These are phyloP conservation scores for Atalantia buxifolia DNA, from an alignment of 345 rosid species.

Conservation along the genomic window DNA sequence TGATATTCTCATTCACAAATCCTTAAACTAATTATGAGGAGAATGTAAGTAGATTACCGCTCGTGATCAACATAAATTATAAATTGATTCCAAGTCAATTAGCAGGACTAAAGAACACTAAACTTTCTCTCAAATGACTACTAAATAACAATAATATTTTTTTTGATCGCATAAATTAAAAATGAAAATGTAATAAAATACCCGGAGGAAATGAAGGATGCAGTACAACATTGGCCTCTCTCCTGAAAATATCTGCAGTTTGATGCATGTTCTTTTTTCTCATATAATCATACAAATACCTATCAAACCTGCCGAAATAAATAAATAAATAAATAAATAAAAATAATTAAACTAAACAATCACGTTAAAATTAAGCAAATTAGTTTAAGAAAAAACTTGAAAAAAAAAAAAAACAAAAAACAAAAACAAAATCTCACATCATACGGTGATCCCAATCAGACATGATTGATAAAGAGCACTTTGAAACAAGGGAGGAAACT, in stretches of 20 bases:
- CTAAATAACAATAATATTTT: no score
- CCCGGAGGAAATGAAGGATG: slow-evolving; percentile 1
- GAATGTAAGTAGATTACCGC: neutral
- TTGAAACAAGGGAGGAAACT: neutral
- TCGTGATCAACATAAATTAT: neutral
- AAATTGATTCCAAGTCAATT: neutral
- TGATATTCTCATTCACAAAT: neutral
- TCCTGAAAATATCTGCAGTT: slow-evolving; percentile 7
- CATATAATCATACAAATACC: slow-evolving; percentile 13
- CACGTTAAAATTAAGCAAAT: neutral
- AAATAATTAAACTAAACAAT: neutral
- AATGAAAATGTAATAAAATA: neutral
- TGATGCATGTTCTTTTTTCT: slow-evolving; percentile 9
- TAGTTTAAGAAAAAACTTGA: neutral
- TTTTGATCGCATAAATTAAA: neutral
- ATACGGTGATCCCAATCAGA: neutral
- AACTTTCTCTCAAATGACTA: neutral
- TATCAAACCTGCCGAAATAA: slow-evolving; percentile 6
- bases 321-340: no score
- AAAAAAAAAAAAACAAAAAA: neutral
- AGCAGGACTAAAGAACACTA: neutral
- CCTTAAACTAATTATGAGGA: neutral
- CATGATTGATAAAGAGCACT: slow-evolving; percentile 1
- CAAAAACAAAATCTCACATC: neutral
- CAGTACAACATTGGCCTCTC: neutral